Evolutionary conservation across 192 early-diverging fungal genomes (phyloP), one percentile per base, ranked within the genome.

Genomic region (Jimgerdemannia lactiflua): DNA sequence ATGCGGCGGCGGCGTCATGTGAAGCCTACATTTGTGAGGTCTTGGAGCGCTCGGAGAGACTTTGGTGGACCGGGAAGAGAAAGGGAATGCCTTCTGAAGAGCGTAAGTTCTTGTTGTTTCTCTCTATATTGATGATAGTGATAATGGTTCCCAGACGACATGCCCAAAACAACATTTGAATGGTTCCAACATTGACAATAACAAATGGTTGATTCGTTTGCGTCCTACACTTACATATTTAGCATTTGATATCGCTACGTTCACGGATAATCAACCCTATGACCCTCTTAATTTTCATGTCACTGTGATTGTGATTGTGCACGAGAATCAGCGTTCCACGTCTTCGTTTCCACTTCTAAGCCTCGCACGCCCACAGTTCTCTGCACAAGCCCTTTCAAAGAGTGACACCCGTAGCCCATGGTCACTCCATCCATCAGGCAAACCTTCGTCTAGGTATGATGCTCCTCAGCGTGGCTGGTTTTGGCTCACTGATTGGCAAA

Each of bases 401-500:
- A 77, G 69, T 42, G 91, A 93, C 72, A 11, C 74, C 3, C 78
- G 91, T 42, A 84, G 89, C n/a, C 87, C 90, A 39, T 93, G 91
- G 92, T 89, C 87, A 14, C 77, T 84, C 42, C 69, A 78, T 76
- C 79, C 87, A 3, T 80, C 81, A 20, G 92, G 92, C 3, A 77
- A 73, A 42, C 85, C 87, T 3, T 80, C 77, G 3, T 70, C 79
- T 44, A 87, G 86, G 41, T 83, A 89, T 4, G 82, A 85, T 43
- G 87, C 75, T 41, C 71, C 65, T 29, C 68, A 74, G 42, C 72
- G 73, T 40, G 77, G 84, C 11, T 95, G 93, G 93, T 95, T 89
- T 71, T 95, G 94, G 94, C 65, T 94, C 20, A 92, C 90, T 10
- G 94, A 95, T 68, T 95, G 94, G 94, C 74, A 83, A n/a, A 79